Conservation (phyloP, 2,329 filamentous ascomycete species). For the Pseudocercospora cruenta region DNA sequence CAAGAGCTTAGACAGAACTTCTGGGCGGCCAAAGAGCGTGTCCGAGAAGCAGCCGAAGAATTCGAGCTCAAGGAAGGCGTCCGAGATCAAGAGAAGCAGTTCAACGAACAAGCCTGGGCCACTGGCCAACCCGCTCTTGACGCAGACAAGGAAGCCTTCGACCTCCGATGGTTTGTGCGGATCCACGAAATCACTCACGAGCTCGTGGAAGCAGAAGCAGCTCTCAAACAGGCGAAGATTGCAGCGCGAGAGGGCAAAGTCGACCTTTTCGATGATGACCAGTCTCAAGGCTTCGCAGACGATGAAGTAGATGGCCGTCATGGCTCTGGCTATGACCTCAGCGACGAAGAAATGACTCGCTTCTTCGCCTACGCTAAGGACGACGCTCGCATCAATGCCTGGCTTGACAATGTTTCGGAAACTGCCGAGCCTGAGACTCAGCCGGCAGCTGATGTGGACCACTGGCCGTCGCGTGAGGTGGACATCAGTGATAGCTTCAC, state of each 20-base stretch:
- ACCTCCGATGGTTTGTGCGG: constrained; percentile 7
- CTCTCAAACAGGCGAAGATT: not conserved
- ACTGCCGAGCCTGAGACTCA: not conserved
- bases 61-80: constrained; percentile 1
- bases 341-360: not conserved
- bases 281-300: constrained; percentile 14
- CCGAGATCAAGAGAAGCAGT: not conserved
- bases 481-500: constrained; percentile 16
- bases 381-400: not conserved
- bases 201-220: constrained; percentile 11
- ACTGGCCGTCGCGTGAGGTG: constrained; percentile 9
- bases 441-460: constrained; percentile 8
- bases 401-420: constrained; percentile 1
- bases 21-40: constrained; percentile 1
- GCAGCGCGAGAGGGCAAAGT: not conserved
- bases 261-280: not conserved
- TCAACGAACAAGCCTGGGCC: not conserved
- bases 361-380: not conserved
- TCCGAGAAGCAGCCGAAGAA: not conserved
- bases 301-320: not conserved
- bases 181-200: constrained; percentile 12
- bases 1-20: not conserved
- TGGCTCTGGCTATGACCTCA: not conserved
- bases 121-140: not conserved
- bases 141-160: constrained; percentile 1